Percentiles rank a stretch among this genome's conserved stretches.
Conservation (phyloP, 768 basidiomycete species). For the Lentinula guzmanii region DNA sequence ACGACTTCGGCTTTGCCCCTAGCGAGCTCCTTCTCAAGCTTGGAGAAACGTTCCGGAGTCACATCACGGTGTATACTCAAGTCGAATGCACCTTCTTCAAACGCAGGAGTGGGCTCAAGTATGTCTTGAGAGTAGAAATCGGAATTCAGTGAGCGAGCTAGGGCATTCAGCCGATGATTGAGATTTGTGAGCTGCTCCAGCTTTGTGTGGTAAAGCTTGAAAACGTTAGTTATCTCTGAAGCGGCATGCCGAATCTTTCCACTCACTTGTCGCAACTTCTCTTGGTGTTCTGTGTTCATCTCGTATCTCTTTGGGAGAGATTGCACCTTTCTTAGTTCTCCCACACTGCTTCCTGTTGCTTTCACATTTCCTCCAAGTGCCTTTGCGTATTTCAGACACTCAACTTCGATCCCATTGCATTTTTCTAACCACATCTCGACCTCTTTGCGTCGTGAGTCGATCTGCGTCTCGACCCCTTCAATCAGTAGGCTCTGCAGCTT, state of each 20-base stretch:
- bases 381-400: conserved; percentile 59
- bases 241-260: too few relatives aligned
- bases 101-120: conserved; percentile 37
- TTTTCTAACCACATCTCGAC: conserved; percentile 69
- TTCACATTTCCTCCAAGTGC: conserved; percentile 72
- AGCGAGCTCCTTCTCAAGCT: conserved; percentile 78
- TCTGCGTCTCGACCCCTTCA: conserved; percentile 68
- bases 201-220: conserved; percentile 67
- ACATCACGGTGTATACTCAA: conserved; percentile 55
- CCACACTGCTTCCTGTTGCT: conserved; percentile 55
- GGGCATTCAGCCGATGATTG: conserved; percentile 53
- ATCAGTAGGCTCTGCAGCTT: conserved; percentile 70
- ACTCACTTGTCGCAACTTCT: conserved; percentile 72
- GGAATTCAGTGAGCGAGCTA: conserved; percentile 56
- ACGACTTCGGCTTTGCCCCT: conserved; percentile 85
- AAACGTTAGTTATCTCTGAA: neutral
- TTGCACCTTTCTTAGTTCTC: conserved; percentile 66
- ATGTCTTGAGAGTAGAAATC: conserved; percentile 56
- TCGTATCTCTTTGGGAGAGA: conserved; percentile 70
- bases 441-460: conserved; percentile 63
- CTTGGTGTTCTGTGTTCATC: conserved; percentile 62
- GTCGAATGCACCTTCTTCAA: conserved; percentile 29
- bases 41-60: conserved; percentile 73
- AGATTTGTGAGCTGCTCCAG: conserved; percentile 70
- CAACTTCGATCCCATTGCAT: conserved; percentile 55